phyloP scores from a whole-genome alignment of 495 filamentous ascomycete genomes.

The Beverwykella pulmonaria region DNA sequence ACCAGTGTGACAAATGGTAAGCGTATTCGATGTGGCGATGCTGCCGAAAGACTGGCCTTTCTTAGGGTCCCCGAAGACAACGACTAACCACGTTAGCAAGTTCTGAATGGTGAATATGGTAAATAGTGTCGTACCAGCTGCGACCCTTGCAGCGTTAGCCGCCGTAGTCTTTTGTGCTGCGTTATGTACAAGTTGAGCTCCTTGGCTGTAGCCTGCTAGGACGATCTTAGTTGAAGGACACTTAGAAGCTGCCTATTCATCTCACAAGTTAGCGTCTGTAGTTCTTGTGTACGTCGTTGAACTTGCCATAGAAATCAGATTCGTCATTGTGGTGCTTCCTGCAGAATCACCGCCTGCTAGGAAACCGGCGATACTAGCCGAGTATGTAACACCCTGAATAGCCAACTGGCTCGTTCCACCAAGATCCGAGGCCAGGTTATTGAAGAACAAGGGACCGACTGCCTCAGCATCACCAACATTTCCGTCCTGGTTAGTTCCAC shows the following conservation, averaged over 20 bases:
- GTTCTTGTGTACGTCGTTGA: neutral
- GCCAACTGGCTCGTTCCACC: constrained; percentile 7
- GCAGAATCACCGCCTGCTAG: constrained; percentile 2
- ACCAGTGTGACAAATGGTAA: constrained; percentile 13
- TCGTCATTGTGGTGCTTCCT: constrained; percentile 3
- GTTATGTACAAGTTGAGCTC: constrained; percentile 10
- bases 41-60: constrained; percentile 1
- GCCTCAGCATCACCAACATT: constrained; percentile 4
- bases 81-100: neutral
- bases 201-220: constrained; percentile 11
- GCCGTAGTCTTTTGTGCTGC: neutral
- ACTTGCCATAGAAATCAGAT: constrained; percentile 5
- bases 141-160: neutral
- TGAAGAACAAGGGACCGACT: constrained; percentile 11
- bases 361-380: constrained; percentile 3
- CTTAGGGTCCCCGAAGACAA: constrained; percentile 6
- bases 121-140: neutral
- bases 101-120: neutral
- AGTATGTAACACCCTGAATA: constrained; percentile 14
- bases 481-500: constrained; percentile 2
- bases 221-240: constrained; percentile 16
- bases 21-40: neutral
- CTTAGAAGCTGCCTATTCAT: neutral
- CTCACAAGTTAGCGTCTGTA: neutral
- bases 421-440: neutral